These are phyloP conservation scores for Candida khao-thaluensis DNA, from an alignment of 805 yeast species.

Conservation along the genomic window DNA sequence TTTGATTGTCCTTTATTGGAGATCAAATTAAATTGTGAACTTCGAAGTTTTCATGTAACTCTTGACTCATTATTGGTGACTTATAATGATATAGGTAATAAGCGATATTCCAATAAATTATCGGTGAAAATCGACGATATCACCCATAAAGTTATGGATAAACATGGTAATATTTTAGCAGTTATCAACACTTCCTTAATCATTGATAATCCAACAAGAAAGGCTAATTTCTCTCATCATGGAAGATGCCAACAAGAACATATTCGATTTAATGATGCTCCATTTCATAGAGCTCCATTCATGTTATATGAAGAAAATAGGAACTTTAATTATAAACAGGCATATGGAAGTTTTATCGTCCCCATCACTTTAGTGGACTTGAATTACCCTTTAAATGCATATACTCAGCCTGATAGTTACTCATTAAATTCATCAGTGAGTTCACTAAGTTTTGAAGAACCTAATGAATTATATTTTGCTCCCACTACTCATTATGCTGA, in stretches of 20 bases:
- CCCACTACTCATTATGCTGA: conserved; percentile 30
- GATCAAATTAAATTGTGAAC: conserved; percentile 31
- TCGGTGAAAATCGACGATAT: conserved; percentile 52
- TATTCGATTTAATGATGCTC: conserved; percentile 70
- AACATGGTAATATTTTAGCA: conserved; percentile 25
- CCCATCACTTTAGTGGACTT: conserved; percentile 64
- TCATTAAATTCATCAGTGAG: conserved; percentile 10
- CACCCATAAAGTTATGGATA: conserved; percentile 24
- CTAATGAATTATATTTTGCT: conserved; percentile 6
- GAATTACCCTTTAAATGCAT: conserved; percentile 54
- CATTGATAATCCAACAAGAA: conserved; percentile 57
- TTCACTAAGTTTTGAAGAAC: conserved; percentile 1
- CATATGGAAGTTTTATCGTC: conserved; percentile 54
- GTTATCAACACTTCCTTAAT: conserved; percentile 56
- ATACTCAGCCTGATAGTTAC: conserved; percentile 2
- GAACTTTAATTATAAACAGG: conserved; percentile 46
- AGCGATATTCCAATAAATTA: conserved; percentile 56
- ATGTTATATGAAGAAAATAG: conserved; percentile 54
- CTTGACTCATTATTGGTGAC: conserved; percentile 34
- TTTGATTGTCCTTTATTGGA: conserved; percentile 51
- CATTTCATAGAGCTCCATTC: conserved; percentile 78
- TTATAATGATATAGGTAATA: conserved; percentile 70
- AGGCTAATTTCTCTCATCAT: conserved; percentile 47
- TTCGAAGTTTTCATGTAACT: conserved; percentile 14
- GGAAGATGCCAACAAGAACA: conserved; percentile 61